Evolutionary conservation across 2,329 filamentous ascomycete species (phyloP), one percentile per base, ranked within the genome.

Genomic region (Sarocladium oryzae): DNA sequence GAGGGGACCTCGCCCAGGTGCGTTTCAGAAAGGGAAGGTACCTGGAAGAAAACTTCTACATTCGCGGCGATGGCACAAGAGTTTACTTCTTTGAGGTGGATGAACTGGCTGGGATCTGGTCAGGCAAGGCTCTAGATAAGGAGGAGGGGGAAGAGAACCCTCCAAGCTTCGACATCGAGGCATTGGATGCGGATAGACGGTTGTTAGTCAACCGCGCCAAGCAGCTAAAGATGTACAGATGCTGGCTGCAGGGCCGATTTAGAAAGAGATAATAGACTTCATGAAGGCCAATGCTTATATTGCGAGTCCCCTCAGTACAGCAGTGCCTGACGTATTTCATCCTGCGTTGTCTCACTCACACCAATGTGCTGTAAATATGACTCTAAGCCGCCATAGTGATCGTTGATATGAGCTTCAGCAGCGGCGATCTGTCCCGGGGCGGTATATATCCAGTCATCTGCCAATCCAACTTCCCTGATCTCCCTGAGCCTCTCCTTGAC

Each of bases 81-180:
- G 93, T 99, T 0, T 99, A 97, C 69, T 99, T 99, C 69, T 99
- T 99, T 63, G 92, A 96, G 52, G 78, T 84, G 66, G 84, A 91
- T 30, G 86, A 99, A 70, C 73, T 99, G 51, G 77, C 79, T 50
- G 67, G 77, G 38, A 92, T 97, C 54, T 97, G 92, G 92, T 75
- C 76, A 21, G 79, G 77, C 30, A 63, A 64, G 49, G 58, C 54
- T 46, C 55, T 49, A 53, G 50, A 53, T 2, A 56, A 61, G 13
- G 61, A 61, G 28, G 63, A 60, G 48, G 55, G 56, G 16, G 55
- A 59, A 8, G 55, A 45, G 24, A 58, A 61, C 51, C 56, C 58
- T 32, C 60, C 68, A 48, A 58, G 63, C 51, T 89, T 97, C 60
- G 81, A 89, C 46, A 72, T 96, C 43, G 72, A 87, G 52, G 81